Evolutionary conservation across 129 eudicot species (phyloP).

Genomic region (Lonicera japonica): DNA sequence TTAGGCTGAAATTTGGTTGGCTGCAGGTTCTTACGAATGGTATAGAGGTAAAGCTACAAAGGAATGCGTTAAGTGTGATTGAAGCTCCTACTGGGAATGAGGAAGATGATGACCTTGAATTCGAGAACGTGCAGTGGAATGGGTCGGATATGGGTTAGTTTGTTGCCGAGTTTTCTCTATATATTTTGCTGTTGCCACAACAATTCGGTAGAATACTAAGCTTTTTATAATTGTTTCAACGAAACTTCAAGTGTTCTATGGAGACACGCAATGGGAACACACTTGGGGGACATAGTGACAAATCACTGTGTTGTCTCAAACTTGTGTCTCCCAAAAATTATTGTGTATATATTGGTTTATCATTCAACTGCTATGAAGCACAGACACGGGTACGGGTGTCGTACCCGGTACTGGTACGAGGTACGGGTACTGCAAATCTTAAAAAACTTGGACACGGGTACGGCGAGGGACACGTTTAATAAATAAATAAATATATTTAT

Average conservation of each 20-base stretch:
- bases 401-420: no score
- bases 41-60: conserved; percentile 81
- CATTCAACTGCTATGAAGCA: no score
- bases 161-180: conserved; percentile 1
- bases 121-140: conserved; percentile 65
- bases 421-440: no score
- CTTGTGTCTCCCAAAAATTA: no score
- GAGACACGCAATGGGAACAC: no score
- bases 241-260: no score
- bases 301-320: no score
- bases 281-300: no score
- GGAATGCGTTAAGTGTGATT: conserved; percentile 84
- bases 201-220: background rate
- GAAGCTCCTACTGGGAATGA: conserved; percentile 90
- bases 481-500: no score
- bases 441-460: no score
- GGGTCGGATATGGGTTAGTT: conserved; percentile 53
- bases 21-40: conserved; percentile 84
- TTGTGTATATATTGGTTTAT: background rate
- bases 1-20: background rate
- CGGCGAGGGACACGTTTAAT: no score
- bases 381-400: no score
- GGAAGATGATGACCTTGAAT: conserved; percentile 74
- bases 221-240: background rate
- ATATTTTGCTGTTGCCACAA: background rate